phyloP scores from a whole-genome alignment of 73 alveolate species.

The Urostyla sp. region DNA sequence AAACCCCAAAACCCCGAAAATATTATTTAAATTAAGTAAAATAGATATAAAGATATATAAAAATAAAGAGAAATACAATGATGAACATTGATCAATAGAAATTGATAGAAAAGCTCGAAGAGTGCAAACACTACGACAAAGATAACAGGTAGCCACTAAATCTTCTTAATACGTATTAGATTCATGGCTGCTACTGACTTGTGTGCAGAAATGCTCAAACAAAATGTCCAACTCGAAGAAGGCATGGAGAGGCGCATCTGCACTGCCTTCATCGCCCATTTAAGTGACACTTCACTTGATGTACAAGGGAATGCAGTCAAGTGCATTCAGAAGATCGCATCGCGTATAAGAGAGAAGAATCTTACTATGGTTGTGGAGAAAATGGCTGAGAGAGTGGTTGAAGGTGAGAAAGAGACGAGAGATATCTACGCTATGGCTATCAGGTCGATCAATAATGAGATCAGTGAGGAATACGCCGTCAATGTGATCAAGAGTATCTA shows the following conservation, averaged over 20 bases:
- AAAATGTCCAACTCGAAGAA: slow-evolving; percentile 60
- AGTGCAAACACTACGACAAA: slow-evolving; percentile 81
- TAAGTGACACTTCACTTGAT: slow-evolving; percentile 76
- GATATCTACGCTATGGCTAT: slow-evolving; percentile 84
- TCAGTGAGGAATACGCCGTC: slow-evolving; percentile 70
- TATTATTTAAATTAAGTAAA: too few species aligned
- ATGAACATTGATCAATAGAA: slow-evolving; percentile 49
- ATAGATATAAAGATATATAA: slow-evolving; percentile 1
- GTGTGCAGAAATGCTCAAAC: slow-evolving; percentile 68
- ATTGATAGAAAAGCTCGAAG: slow-evolving; percentile 65
- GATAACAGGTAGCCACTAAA: slow-evolving; percentile 66
- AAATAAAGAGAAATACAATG: slow-evolving; percentile 36
- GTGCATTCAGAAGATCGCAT: slow-evolving; percentile 74
- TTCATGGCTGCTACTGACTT: slow-evolving; percentile 86
- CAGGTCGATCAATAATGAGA: slow-evolving; percentile 74
- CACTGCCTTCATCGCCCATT: slow-evolving; percentile 73
- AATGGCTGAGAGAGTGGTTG: slow-evolving; percentile 71
- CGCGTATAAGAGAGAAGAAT: slow-evolving; percentile 74
- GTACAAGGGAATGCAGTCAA: slow-evolving; percentile 86
- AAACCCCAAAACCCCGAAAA: slow-evolving; percentile 53
- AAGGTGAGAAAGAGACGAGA: slow-evolving; percentile 77
- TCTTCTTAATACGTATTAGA: slow-evolving; percentile 6
- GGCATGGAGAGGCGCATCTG: slow-evolving; percentile 75
- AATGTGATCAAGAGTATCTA: slow-evolving; percentile 60
- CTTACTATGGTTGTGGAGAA: slow-evolving; percentile 71